Conservation (phyloP, 2,329 filamentous ascomycete species). For the Beauveria caledonica region DNA sequence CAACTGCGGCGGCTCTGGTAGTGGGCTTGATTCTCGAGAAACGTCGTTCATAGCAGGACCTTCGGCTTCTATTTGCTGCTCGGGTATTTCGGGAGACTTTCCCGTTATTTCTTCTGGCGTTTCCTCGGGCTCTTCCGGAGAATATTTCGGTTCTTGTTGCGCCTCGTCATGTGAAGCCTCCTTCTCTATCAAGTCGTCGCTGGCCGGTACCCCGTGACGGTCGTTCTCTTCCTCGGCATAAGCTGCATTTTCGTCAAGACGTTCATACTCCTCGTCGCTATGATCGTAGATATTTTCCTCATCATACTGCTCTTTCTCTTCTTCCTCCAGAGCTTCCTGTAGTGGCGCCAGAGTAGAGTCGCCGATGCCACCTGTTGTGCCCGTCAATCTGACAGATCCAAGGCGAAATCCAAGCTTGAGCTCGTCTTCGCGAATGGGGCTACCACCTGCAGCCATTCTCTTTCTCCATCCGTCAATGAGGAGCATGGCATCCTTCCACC, state of each 20-base stretch:
- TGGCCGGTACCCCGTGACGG: slow-evolving; percentile 17
- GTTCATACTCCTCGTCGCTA: slow-evolving; percentile 32
- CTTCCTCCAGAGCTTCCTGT: neutral
- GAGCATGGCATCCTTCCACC: slow-evolving; percentile 82
- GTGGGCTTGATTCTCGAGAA: slow-evolving; percentile 34
- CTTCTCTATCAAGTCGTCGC: slow-evolving; percentile 24
- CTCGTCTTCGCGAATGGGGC: slow-evolving; percentile 61
- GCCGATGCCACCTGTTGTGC: slow-evolving; percentile 35
- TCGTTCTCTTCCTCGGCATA: slow-evolving; percentile 30
- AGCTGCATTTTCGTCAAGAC: slow-evolving; percentile 36
- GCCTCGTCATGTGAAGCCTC: neutral
- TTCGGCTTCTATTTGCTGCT: slow-evolving; percentile 23
- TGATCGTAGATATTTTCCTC: slow-evolving; percentile 21
- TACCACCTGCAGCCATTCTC: slow-evolving; percentile 63
- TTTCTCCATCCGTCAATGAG: slow-evolving; percentile 91
- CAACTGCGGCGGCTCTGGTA: slow-evolving; percentile 38
- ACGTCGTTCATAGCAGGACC: slow-evolving; percentile 31
- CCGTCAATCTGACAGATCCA: slow-evolving; percentile 48
- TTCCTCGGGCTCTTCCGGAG: slow-evolving; percentile 19
- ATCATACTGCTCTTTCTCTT: neutral
- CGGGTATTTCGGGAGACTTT: slow-evolving; percentile 30
- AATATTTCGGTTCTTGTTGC: neutral
- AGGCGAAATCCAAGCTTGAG: slow-evolving; percentile 60
- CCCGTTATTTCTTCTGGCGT: slow-evolving; percentile 28
- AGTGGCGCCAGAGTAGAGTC: slow-evolving; percentile 13